Percentiles rank a stretch among this genome's conserved stretches.
Conservation (phyloP, 2,329 filamentous ascomycete species). For the Ceratocystis smalleyi region DNA sequence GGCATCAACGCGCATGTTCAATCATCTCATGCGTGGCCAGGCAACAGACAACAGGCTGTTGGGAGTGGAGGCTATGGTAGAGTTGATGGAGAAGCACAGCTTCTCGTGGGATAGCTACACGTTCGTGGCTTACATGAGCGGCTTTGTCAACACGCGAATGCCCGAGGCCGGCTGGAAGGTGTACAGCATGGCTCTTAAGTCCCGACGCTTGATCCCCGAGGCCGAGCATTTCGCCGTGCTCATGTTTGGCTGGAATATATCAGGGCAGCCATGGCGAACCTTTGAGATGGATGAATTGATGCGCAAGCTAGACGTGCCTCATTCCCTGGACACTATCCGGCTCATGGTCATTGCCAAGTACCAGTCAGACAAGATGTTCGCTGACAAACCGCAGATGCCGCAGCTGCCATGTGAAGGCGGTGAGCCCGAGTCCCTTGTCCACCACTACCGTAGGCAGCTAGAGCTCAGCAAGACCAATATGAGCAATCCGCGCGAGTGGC, state of each 20-base stretch:
- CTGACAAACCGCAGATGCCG: conserved; percentile 26
- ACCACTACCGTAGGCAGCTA: conserved; percentile 21
- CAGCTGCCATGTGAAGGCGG: conserved; percentile 21
- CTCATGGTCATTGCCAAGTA: conserved; percentile 14
- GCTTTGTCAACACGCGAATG: conserved; percentile 34
- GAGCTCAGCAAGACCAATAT: conserved; percentile 18
- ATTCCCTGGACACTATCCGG: conserved; percentile 27
- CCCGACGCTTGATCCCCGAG: conserved; percentile 32
- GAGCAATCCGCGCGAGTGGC: conserved; percentile 20
- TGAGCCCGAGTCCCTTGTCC: conserved; percentile 22
- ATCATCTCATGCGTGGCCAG: conserved; percentile 55
- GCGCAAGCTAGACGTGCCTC: conserved; percentile 27
- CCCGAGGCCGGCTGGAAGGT: conserved; percentile 35
- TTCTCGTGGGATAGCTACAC: conserved; percentile 36
- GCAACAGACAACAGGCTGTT: conserved; percentile 43
- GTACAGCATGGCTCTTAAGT: conserved; percentile 29
- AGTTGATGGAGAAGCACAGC: conserved; percentile 32
- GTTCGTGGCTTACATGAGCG: conserved; percentile 34
- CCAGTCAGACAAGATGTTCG: conserved; percentile 25
- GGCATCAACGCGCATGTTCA: conserved; percentile 54
- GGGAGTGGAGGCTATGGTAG: conserved; percentile 34
- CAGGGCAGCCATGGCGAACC: conserved; percentile 27
- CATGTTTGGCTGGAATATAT: conserved; percentile 28
- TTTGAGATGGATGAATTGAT: conserved; percentile 33
- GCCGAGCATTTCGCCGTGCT: conserved; percentile 37